Base-by-base conservation (phyloP, 148 eudicot genomes). In the Fagopyrum homotropicum region DNA sequence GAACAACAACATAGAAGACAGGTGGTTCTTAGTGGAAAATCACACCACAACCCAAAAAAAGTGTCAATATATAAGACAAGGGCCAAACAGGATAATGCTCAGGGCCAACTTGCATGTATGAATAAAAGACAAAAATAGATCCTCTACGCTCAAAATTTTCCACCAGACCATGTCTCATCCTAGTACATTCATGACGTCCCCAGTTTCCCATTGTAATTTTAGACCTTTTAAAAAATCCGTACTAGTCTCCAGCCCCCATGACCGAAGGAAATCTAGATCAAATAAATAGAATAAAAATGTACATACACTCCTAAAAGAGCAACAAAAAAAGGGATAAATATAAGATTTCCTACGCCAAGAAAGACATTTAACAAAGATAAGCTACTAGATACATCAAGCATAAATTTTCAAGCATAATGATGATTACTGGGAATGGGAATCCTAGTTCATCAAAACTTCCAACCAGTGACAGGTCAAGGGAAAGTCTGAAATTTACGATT, bases 1-100 rank as follows among this genome's bases (percentile, higher is more conserved):
- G 46, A 66, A 43, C 71, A 43, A 12, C 9, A 60, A 60, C 69
- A 63, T 11, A 63, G 44, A 11, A 44, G 45, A 12, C 69, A 63
- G 44, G 44, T 30, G 14, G 4, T 60, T 63, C 69, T 61, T 63
- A 63, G 69, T 61, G 69, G 61, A 30, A 64, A 64, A 19, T 22
- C 40, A 4, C 9, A 66, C 71, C 14, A 14, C 2, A 40, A 29
- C 26, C 26, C 15, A 61, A 26, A 6, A 29, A 66, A 66, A 40
- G 71, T 1, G 71, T 17, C 47, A 35, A 19, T 19, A 66, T 11
- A 66, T 40, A 12, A 40, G 46, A 15, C 17, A 30, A 43, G 46
- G 40, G 11, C 3, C 71, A 66, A 15, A 66, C 15, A 66, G 46
- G 45, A 35, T 40, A 66, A 15, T 66, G 71, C 71, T 30, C 71